Conservation (phyloP, 805 yeast genomes). For the Ogataea zsoltii region DNA sequence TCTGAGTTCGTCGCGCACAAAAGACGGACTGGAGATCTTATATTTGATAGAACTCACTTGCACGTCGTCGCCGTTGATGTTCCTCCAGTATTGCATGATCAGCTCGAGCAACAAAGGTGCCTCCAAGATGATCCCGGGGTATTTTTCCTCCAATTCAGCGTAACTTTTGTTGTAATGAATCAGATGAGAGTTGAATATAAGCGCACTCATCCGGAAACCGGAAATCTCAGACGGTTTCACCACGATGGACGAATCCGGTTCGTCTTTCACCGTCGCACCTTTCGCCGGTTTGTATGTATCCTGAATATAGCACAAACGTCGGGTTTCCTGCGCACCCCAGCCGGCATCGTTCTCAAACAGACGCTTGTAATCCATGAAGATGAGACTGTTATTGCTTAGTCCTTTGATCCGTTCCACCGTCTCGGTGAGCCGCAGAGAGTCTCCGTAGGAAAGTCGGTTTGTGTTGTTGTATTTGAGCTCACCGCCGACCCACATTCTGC, state of each 20-base stretch:
- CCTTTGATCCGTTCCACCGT: conserved; percentile 42
- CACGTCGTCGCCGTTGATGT: conserved; percentile 5
- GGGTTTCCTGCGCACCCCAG: conserved; percentile 45
- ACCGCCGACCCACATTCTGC: conserved; percentile 86
- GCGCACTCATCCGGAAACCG: conserved; percentile 64
- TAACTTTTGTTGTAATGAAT: conserved; percentile 73
- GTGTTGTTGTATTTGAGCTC: conserved; percentile 41
- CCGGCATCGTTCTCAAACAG: conserved; percentile 35
- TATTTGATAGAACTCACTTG: conserved; percentile 42
- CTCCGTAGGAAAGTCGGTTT: conserved; percentile 38
- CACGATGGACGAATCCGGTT: conserved; percentile 28
- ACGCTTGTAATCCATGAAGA: conserved; percentile 58
- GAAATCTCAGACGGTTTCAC: conserved; percentile 43
- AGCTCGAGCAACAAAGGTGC: conserved; percentile 79
- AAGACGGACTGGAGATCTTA: conserved; percentile 51
- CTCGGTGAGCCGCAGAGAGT: conserved; percentile 53
- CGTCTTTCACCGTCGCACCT: neutral
- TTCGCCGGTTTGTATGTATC: conserved; percentile 25
- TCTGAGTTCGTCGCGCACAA: conserved; percentile 40
- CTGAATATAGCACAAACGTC: conserved; percentile 65
- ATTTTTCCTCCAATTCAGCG: conserved; percentile 53
- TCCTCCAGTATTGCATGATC: conserved; percentile 47
- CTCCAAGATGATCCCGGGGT: conserved; percentile 65
- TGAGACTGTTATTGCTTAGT: conserved; percentile 35
- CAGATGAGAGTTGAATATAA: conserved; percentile 80